phyloP scores from a whole-genome alignment of 495 filamentous ascomycete genomes.

The Cenococcum geophilum region DNA sequence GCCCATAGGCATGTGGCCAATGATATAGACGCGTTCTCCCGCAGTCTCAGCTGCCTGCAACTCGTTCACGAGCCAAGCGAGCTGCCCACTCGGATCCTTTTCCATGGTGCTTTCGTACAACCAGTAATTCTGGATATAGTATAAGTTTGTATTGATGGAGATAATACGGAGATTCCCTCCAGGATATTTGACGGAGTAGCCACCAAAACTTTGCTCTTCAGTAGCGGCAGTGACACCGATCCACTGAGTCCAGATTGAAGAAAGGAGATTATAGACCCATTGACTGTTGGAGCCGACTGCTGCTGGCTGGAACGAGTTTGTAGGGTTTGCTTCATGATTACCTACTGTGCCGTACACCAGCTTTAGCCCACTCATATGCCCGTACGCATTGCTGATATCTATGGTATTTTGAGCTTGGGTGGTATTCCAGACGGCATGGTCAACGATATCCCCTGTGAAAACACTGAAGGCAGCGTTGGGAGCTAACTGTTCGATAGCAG shows the following conservation, averaged over 20 bases:
- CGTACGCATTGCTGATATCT: slow-evolving; percentile 44
- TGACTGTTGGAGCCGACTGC: slow-evolving; percentile 37
- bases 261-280: slow-evolving; percentile 50
- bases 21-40: slow-evolving; percentile 44
- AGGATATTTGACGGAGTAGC: slow-evolving; percentile 45
- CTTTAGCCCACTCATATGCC: slow-evolving; percentile 35
- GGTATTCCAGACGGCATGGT: slow-evolving; percentile 44
- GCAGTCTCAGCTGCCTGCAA: slow-evolving; percentile 47
- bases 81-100: slow-evolving; percentile 34
- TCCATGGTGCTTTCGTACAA: slow-evolving; percentile 47
- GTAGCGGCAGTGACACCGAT: slow-evolving; percentile 39
- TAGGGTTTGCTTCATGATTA: slow-evolving; percentile 51
- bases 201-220: slow-evolving; percentile 42
- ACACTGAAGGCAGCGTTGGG: slow-evolving; percentile 42
- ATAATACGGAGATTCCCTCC: slow-evolving; percentile 48
- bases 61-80: slow-evolving; percentile 47
- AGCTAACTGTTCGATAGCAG: slow-evolving; percentile 42
- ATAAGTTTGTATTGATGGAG: slow-evolving; percentile 54
- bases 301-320: slow-evolving; percentile 47
- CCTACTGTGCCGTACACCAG: slow-evolving; percentile 48
- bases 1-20: slow-evolving; percentile 43
- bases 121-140: slow-evolving; percentile 53
- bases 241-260: slow-evolving; percentile 45
- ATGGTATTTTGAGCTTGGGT: slow-evolving; percentile 40
- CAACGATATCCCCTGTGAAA: slow-evolving; percentile 48